Base-by-base conservation (phyloP, 352 stramenopile species). In the Pythium sukuiense region DNA sequence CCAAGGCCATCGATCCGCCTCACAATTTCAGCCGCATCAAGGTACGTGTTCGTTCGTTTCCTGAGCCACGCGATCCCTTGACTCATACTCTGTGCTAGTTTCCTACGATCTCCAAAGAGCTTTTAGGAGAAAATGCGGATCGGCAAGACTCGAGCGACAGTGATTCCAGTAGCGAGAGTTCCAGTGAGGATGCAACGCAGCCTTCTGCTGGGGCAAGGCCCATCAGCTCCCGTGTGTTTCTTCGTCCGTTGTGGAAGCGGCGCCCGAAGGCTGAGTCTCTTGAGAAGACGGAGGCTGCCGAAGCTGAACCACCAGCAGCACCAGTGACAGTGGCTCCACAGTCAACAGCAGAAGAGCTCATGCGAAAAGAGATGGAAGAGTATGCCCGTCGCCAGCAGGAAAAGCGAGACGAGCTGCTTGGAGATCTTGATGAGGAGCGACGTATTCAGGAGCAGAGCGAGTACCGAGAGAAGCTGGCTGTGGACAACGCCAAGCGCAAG, bases 401-500 rank as follows among this genome's bases (percentile, higher is more conserved):
- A 13, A 59, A 67, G 7, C 74, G 76, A n/a, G 52, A 57, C 29
- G 33, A 45, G 26, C 37, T 88, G 32, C 16, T 85, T 20, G 43
- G 74, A 53, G 74, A 67, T 24, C 62, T 74, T 24, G 64, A 85
- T 3, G 75, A 86, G 43, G 49, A 60, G 18, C 65, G 72, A 33
- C 73, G 76, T 20, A 74, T 88, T 20, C 70, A 83, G n/a, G 78
- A 83, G 18, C 81, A 88, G 65, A 67, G 68, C 7, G 57, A 85
- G 8, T 88, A 88, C 35, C 68, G 75, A 26, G 70, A 73, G 20
- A 76, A 80, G 16, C 71, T 88, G 12, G 73, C 71, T 0, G 61
- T 67, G 18, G 72, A 88, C 59, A 79, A 72, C 20, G 59, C 66
- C 8, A 81, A 81, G 39, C 79, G 73, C 45, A 88, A 84, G 27